Evolutionary conservation across 176 grass and related monocot genomes (phyloP), one percentile per base, ranked within the genome.

Genomic region (Neostapfia colusana): DNA sequence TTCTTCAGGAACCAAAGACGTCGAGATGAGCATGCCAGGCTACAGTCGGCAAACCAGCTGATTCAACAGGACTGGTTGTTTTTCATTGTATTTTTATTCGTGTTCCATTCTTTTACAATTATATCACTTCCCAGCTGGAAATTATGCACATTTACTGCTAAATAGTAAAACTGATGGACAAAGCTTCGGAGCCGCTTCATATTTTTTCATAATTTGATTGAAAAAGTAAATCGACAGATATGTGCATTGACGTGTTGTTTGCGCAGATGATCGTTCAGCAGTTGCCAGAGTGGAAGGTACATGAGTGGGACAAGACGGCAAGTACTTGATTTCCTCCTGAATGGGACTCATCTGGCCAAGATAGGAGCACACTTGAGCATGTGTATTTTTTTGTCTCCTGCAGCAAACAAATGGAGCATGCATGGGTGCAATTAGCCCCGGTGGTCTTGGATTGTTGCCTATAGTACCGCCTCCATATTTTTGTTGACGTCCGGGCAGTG

Each of bases 11-110:
- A 75, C 87, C 95, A 12, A 94, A 94, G 79, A 86, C 82, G 20
- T 98, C 91, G 95, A 94, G 95, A 78, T 84, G 94, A 67, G 91
- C 95, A 31, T 98, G 95, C 73, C 91, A 94, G 80, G 86, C 91
- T 53, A 83, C 82, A 10, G 95, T 98, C 50, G 95, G 89, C 40
- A 90, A 82, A 13, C 59, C 84, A 44, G n/a, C n/a, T n/a, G 91
- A 98, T 84, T 94, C 95, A 28, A 92, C 79, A 71, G 95, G 95
- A 63, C 89, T 45, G 23, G 9, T 24, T 42, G 27, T 28, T 34
- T 39, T 28, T 23, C 63, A 45, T 26, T 51, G 2, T 67, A 6
- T 1, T 72, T 14, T 26, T 53, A 17, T 25, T 12, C n/a, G 12
- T 11, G 1, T 15, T 62, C 7, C 8, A 74, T 43, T 39, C 38